Evolutionary conservation across 352 stramenopile species (phyloP), one percentile per base, ranked within the genome.

Genomic region (Globisporangium nagaii): DNA sequence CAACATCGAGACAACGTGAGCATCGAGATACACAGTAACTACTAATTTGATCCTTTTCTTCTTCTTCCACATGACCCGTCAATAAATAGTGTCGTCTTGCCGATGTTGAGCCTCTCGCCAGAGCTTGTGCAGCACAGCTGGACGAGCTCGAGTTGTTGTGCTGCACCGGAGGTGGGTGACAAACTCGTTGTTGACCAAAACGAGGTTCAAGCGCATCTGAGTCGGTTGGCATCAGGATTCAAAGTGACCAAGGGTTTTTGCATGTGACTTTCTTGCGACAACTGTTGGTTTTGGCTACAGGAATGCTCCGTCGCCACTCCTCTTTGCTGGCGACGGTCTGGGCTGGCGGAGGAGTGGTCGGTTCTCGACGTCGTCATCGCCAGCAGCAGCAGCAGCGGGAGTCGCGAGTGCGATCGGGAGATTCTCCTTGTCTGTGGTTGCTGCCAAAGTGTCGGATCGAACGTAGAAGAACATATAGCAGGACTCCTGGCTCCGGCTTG

Each of bases 381-480:
- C n/a, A 25, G 20, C 28, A 49, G 53, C 24, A 27, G 30, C 25
- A 25, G 22, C n/a, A 25, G 20, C 28, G 47, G 53, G 19, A 27
- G 30, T 22, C 20, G 22, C 44, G 15, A 44, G 49, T 37, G 67
- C 76, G 9, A 60, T 22, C 27, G 61, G 71, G 12, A 80, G 54
- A 51, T 90, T 93, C 64, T 93, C 79, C 47, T 93, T 90, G 60
- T 85, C 79, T 4, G 19, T 34, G 39, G 36, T 47, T 15, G 56
- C 61, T 5, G 35, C 11, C 1, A 56, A 32, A 15, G 56, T 63
- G 15, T 78, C 67, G 4, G 61, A 60, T 34, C 75, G 73, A 25
- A 91, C 78, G 53, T 93, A 95, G 53, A 95, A 93, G 28, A 93
- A 72, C 79, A 95, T 89, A 55, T 95, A 95, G 55, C 83, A 93